Percentiles rank a stretch among this genome's conserved stretches.
phyloP scores from a whole-genome alignment of 352 stramenopile genomes.

The Pythium aristosporum region DNA sequence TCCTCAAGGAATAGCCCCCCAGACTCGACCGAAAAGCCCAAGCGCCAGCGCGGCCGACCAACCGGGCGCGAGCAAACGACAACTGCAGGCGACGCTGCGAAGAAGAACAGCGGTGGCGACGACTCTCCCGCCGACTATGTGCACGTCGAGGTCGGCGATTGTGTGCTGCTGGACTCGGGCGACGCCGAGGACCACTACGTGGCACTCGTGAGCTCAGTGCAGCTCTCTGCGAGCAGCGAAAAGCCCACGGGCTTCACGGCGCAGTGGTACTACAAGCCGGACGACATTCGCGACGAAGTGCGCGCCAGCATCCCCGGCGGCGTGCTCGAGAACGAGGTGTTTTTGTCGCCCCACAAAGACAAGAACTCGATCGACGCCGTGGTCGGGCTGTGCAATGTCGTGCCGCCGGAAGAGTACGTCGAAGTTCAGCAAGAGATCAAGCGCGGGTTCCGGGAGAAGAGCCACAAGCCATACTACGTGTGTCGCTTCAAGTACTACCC shows the following conservation, averaged over 20 bases:
- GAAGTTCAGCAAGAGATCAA: conserved; percentile 73
- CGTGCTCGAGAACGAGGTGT: conserved; percentile 71
- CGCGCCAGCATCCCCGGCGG: conserved; percentile 56
- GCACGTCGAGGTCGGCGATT: conserved; percentile 71
- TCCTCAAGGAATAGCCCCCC: not conserved
- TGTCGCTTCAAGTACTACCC: conserved; percentile 87
- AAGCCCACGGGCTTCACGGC: conserved; percentile 64
- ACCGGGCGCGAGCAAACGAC: not conserved
- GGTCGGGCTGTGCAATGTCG: conserved; percentile 72
- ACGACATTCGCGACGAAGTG: conserved; percentile 68
- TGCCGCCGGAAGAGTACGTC: conserved; percentile 68
- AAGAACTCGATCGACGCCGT: conserved; percentile 82
- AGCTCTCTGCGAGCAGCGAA: conserved; percentile 53
- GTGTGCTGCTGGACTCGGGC: conserved; percentile 75
- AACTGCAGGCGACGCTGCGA: not conserved
- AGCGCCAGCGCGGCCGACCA: conserved; percentile 5
- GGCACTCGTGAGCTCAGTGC: conserved; percentile 71
- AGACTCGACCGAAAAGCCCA: conserved; percentile 14
- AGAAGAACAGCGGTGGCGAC: conserved; percentile 3
- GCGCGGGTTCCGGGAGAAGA: conserved; percentile 67
- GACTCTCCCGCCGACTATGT: conserved; percentile 56
- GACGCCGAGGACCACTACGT: conserved; percentile 64
- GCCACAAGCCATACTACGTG: conserved; percentile 56
- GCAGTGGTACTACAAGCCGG: conserved; percentile 85
- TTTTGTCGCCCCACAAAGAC: conserved; percentile 83